Percentiles rank a stretch among this genome's conserved stretches.
phyloP scores from a whole-genome alignment of 768 basidiomycete species.

The Lactifluus subvellereus region DNA sequence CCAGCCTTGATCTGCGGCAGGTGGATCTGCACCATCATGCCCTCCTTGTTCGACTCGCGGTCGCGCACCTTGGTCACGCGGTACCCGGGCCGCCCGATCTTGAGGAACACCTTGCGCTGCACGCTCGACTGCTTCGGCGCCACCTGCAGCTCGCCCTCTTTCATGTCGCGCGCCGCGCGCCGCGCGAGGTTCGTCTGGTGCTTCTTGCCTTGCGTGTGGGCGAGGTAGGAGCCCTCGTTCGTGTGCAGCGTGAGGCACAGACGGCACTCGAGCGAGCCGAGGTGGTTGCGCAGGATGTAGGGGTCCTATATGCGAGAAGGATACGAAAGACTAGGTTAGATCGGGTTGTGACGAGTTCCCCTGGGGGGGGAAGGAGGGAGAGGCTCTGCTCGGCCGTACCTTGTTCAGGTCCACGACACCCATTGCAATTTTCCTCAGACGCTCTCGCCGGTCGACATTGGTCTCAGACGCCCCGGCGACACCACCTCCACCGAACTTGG shows the following conservation, averaged over 20 bases:
- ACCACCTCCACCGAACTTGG: conserved; percentile 94
- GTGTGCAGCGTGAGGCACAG: conserved; percentile 96
- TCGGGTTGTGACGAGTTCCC: neutral
- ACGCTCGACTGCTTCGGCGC: conserved; percentile 74
- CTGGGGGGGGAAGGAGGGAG: no score
- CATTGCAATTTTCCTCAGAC: conserved; percentile 88
- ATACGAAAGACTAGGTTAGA: no score
- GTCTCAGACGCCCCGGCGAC: conserved; percentile 93
- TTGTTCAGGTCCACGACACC: conserved; percentile 98
- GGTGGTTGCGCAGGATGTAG: conserved; percentile 96
- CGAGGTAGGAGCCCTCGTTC: conserved; percentile 99
- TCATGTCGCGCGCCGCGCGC: conserved; percentile 94
- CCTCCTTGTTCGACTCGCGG: conserved; percentile 83
- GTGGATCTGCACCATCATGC: conserved; percentile 96
- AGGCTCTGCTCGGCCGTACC: conserved; percentile 38
- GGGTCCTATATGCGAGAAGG: conserved; percentile 58
- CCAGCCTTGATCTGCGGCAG: conserved; percentile 88
- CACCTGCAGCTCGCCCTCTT: conserved; percentile 87
- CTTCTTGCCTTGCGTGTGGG: conserved; percentile 99
- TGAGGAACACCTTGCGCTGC: conserved; percentile 91
- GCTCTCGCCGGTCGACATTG: conserved; percentile 92
- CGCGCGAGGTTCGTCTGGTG: conserved; percentile 98
- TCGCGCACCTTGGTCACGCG: conserved; percentile 97
- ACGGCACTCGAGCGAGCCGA: conserved; percentile 97
- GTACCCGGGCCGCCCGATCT: conserved; percentile 94